Evolutionary conservation across 176 grass and related monocot species (phyloP), one percentile per base, ranked within the genome.

Genomic region (Musa troglodytarum): DNA sequence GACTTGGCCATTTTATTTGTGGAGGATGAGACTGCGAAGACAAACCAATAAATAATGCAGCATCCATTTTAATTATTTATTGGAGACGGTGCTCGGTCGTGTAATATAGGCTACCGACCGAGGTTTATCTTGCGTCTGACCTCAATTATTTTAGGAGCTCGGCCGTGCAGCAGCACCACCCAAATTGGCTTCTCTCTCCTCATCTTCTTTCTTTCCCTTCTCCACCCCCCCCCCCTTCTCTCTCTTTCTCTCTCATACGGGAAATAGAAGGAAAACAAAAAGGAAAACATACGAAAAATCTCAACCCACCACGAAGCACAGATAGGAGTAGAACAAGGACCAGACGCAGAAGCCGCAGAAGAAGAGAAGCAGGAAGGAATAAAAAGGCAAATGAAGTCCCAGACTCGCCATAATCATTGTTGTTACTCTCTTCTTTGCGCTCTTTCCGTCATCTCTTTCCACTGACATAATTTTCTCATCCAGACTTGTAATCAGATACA

Each of bases 81-180:
- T 28, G 63, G 23, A 12, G 63, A 3, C 63, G 22, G 63, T 65
- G 63, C 9, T 5, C 63, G 14, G 22, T 65, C 63, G 0, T 28
- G 63, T 43, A 65, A 26, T 11, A 28, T 65, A 26, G 17, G 17
- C 1, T 8, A n/a, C 57, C 57, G n/a, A 65, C 8, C 63, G 1
- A 13, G 63, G 9, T 8, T 20, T 65, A 65, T 65, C 14, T 65
- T 24, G 4, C 21, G 2, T 24, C 1, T 13, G 15, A 3, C 13
- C 2, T 71, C 10, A 50, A 7, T 24, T 11, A 65, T 24, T 71
- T 57, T 65, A 69, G 21, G 58, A 70, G 67, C 74, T 52, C 59
- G 83, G 74, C 74, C 56, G 71, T n/a, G 22, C 74, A 79, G 72
- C 78, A 81, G 80, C 86, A 73, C 78, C 86, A 89, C 87, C 87